Base-by-base conservation (phyloP, 176 grass and related monocot species). In the Eleusine indica region DNA sequence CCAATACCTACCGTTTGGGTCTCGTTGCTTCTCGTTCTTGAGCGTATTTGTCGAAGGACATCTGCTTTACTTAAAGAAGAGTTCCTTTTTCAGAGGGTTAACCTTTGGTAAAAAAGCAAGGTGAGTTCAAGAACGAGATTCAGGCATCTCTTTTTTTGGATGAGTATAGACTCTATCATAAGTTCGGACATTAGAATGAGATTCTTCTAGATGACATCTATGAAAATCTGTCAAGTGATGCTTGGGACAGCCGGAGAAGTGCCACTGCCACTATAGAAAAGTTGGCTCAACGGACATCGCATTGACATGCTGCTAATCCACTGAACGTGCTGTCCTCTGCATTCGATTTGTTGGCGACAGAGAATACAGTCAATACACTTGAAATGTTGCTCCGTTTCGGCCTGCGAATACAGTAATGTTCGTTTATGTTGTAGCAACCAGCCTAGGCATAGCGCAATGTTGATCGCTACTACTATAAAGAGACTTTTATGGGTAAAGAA, bases 231-330 rank as follows among this genome's bases (percentile, higher is more conserved):
- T 79, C 58, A 67, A 1, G 40, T 64, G 71, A 76, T 62, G 39
- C 6, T 12, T 52, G 51, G 53, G 2, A 35, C 47, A 39, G 37
- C 8, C 37, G 53, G 28, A 29, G 1, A 58, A 86, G 83, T 82
- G 83, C 57, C 39, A 2, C 29, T 64, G 43, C 78, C 78, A 81
- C 78, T 66, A 77, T 9, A 71, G 54, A 82, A 46, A 85, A 66
- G 43, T 71, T 63, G 62, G 0, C 64, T 62, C 63, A 77, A 82
- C 81, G 22, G 56, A 82, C 58, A 6, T 46, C 6, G 44, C 44
- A 10, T 1, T 46, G 7, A 1, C 7, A 9, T 46, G 3, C 44
- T 46, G 44, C 44, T 46, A 46, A 46, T 46, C 7, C 44, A 46
- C 8, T 46, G 8, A 46, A 8, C 44, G 7, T 10, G 3, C 44